Conservation (phyloP, 192 early-diverging fungal genomes). For the Coemansia sp. region DNA sequence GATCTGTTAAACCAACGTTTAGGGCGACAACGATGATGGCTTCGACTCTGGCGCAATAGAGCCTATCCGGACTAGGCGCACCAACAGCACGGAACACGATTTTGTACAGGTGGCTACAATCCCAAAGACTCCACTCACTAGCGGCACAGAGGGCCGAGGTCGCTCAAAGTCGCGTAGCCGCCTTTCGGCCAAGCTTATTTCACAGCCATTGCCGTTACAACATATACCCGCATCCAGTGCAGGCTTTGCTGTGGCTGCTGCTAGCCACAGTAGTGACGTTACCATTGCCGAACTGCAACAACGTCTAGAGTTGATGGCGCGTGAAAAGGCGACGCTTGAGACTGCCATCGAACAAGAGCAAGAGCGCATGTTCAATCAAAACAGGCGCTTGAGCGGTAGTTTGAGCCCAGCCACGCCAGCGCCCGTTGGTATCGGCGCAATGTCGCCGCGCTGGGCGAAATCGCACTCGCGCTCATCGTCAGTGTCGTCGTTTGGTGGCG, state of each 20-base stretch:
- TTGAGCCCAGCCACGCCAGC: slow-evolving; percentile 57
- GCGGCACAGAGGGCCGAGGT: slow-evolving; percentile 7
- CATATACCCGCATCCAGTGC: slow-evolving; percentile 1
- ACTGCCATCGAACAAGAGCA: slow-evolving; percentile 89
- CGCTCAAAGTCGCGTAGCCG: slow-evolving; percentile 42
- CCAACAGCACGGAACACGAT: slow-evolving; percentile 20
- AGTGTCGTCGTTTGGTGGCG: slow-evolving; percentile 50
- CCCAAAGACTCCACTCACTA: slow-evolving; percentile 3
- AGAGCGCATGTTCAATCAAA: slow-evolving; percentile 87
- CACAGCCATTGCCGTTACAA: slow-evolving; percentile 6
- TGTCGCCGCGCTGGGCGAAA: slow-evolving; percentile 44
- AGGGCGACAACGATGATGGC: slow-evolving; percentile 20
- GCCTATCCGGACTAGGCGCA: slow-evolving; percentile 11
- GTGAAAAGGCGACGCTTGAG: slow-evolving; percentile 90
- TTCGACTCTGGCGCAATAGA: slow-evolving; percentile 2
- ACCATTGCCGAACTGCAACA: slow-evolving; percentile 61
- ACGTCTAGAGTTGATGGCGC: slow-evolving; percentile 73
- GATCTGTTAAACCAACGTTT: not conserved
- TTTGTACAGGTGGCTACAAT: slow-evolving; percentile 25
- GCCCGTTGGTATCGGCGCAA: slow-evolving; percentile 24
- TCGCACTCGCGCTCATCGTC: slow-evolving; percentile 53
- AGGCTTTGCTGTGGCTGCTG: slow-evolving; percentile 6
- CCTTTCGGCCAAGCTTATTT: slow-evolving; percentile 9
- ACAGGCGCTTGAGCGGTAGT: slow-evolving; percentile 69
- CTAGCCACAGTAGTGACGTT: slow-evolving; percentile 21